Evolutionary conservation across 345 rosid species (phyloP), one percentile per base, ranked within the genome.

Genomic region (Raphanus sativus): DNA sequence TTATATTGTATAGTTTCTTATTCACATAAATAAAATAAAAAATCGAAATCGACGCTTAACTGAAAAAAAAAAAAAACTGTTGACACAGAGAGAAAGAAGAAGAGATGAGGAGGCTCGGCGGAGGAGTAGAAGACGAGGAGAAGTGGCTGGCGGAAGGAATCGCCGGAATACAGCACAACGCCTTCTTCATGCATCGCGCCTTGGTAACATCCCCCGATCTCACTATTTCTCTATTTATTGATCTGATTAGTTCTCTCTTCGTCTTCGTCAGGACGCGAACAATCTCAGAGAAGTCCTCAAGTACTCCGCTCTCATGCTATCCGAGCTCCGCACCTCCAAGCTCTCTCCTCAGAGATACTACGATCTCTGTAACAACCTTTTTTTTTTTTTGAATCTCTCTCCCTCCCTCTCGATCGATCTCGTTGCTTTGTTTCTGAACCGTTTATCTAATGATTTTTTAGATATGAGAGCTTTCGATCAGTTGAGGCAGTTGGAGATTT

Each of bases 121-220:
- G 71, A 77, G 92, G 87, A 65, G 84, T 80, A 3, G 98, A 93
- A 76, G 92, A 91, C 77, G 98, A 91, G 77, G 97, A 93, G 42
- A 91, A 89, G 84, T 93, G 98, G 98, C 86, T 93, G 63, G 91
- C 98, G 16, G 98, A 89, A 76, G 98, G 91, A 75, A 93, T 93
- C 87, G 93, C 97, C 74, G 87, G 87, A 83, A 83, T 93, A 61
- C 98, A 91, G 74, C 98, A 89, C 73, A 91, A 89, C 84, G 95
- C 98, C 71, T 91, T 87, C 77, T 88, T 82, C 85, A 88, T 91
- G 91, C 97, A 89, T 84, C 92, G 94, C 69, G 92, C 98, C 69
- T 69, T 93, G 93, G 98, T 17, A 28, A 81, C 58, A 72, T 78
- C 75, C 59, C 33, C 59, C 55, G 15, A 26, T 70, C 15, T 45